Evolutionary conservation across 148 eudicot species (phyloP).

Genomic region (Rhododendron vialii): DNA sequence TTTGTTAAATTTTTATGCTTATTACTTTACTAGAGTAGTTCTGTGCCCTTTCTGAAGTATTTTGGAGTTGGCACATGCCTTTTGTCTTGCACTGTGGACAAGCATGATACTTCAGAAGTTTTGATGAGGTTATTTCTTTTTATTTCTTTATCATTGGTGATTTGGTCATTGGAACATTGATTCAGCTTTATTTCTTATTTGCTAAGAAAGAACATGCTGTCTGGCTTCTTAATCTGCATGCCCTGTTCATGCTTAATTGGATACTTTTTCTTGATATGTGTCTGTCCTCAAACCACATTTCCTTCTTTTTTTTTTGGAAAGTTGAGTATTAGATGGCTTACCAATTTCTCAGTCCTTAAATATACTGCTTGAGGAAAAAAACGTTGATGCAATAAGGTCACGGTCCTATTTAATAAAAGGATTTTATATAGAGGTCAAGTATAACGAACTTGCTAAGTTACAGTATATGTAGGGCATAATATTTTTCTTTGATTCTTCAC

Average conservation of each 20-base stretch:
- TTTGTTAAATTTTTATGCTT: not conserved
- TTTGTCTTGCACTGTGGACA: not conserved
- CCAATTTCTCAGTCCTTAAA: not conserved
- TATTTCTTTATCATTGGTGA: not conserved
- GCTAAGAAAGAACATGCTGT: not conserved
- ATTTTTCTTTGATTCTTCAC: not conserved
- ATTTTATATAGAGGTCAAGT: not conserved
- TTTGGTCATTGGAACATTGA: not conserved
- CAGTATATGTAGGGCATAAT: not conserved
- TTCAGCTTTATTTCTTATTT: not conserved
- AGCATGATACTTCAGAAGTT: not conserved
- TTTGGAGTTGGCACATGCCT: slow-evolving; percentile 1
- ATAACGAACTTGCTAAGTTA: not conserved
- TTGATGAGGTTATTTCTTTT: not conserved
- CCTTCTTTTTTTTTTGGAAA: too few relatives aligned
- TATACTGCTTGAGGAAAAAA: not conserved
- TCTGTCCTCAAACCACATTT: not conserved
- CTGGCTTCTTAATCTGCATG: not conserved
- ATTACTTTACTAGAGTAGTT: not conserved
- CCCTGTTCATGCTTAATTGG: not conserved
- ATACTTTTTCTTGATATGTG: not conserved
- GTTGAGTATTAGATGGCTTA: not conserved
- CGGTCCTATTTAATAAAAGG: not conserved
- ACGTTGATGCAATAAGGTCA: not conserved
- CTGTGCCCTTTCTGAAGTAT: not conserved